These are phyloP conservation scores for Colletotrichum tanaceti DNA, from an alignment of 2,329 filamentous ascomycete genomes.

Conservation along the genomic window DNA sequence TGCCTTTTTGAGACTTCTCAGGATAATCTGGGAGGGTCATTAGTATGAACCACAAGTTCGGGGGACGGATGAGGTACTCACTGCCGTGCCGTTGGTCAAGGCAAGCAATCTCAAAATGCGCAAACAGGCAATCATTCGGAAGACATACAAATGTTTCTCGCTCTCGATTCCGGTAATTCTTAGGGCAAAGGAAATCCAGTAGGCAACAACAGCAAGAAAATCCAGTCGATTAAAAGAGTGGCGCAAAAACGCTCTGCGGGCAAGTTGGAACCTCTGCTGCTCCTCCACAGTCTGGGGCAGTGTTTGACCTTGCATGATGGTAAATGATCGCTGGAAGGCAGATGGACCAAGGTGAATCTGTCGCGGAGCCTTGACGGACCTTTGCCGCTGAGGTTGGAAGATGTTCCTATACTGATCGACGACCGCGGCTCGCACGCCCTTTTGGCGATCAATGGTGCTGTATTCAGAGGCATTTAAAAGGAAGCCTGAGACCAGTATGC, in stretches of 20 bases:
- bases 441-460: conserved; percentile 85
- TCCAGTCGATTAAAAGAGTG: conserved; percentile 97
- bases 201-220: conserved; percentile 93
- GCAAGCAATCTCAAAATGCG: conserved; percentile 91
- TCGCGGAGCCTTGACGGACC: conserved; percentile 68
- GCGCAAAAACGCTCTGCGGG: conserved; percentile 89
- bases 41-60: conserved; percentile 32
- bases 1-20: conserved; percentile 94
- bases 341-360: conserved; percentile 64
- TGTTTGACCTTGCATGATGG: conserved; percentile 74
- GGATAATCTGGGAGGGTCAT: conserved; percentile 74
- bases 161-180: conserved; percentile 77
- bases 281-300: conserved; percentile 75
- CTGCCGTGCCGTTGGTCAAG: conserved; percentile 91
- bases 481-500: conserved; percentile 93
- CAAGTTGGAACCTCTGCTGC: conserved; percentile 85
- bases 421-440: conserved; percentile 79
- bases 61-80: conserved; percentile 57
- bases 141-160: conserved; percentile 81
- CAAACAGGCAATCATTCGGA: conserved; percentile 95
- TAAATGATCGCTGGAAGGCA: conserved; percentile 81
- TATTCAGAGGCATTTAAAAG: conserved; percentile 92
- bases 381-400: conserved; percentile 83
- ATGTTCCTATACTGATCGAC: conserved; percentile 80
- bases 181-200: conserved; percentile 89